phyloP scores from a whole-genome alignment of 768 basidiomycete species.

The Infundibulicybe gibba region DNA sequence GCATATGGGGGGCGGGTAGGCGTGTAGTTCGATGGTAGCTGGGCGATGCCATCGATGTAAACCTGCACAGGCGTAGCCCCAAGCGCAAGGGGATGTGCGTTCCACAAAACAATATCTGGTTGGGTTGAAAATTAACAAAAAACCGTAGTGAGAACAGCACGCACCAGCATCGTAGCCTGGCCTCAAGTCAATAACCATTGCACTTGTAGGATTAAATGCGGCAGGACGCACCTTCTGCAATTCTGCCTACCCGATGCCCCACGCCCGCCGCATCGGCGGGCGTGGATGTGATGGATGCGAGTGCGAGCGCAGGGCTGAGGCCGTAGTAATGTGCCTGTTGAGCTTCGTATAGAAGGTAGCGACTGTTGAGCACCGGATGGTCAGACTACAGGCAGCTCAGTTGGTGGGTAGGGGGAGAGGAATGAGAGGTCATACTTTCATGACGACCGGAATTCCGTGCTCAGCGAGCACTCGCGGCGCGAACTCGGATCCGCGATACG shows the following conservation, averaged over 20 bases:
- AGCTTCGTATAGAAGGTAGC: conserved; percentile 69
- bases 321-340: conserved; percentile 69
- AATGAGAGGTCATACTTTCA: conserved; percentile 51
- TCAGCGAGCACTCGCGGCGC: conserved; percentile 70
- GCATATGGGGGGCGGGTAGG: conserved; percentile 40
- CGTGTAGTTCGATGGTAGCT: conserved; percentile 34
- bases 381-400: conserved; percentile 34
- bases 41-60: conserved; percentile 80
- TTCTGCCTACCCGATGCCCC: conserved; percentile 62
- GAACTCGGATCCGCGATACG: conserved; percentile 69
- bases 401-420: not conserved
- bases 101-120: conserved; percentile 57
- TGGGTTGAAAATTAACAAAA: not conserved
- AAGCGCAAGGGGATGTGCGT: conserved; percentile 72
- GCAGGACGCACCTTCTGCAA: conserved; percentile 41
- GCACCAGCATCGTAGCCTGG: conserved; percentile 66
- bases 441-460: conserved; percentile 59
- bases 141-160: not conserved
- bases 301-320: conserved; percentile 50
- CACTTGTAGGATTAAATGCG: not conserved
- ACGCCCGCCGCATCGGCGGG: conserved; percentile 65
- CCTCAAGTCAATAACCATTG: conserved; percentile 2
- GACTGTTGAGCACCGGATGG: conserved; percentile 56
- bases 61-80: conserved; percentile 82
- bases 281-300: conserved; percentile 60